Base-by-base conservation (phyloP, 192 early-diverging fungal species). In the Borealophlyctis nickersoniae region DNA sequence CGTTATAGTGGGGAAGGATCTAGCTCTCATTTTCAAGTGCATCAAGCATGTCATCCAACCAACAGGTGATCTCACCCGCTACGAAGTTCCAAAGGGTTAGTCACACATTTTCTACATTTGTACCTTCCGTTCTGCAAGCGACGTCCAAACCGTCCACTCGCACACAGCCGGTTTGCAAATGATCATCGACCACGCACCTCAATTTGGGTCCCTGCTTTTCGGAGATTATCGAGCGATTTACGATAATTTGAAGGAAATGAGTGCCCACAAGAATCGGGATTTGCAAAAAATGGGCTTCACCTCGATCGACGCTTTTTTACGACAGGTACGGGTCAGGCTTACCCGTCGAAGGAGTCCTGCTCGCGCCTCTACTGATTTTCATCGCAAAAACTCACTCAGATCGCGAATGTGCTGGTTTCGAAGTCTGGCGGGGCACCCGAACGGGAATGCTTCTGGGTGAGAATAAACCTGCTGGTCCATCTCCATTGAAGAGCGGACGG, bases 31-130 rank as follows among this genome's bases (percentile, higher is more conserved):
- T 30, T 63, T 63, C 51, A 52, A 55, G n/a, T 4, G 4, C 30
- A 23, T 36, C 11, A 63, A 26, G 11, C 48, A 63, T 30, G 59
- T 69, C 55, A 54, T 75, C 2, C 53, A 60, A 31, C 69, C 69
- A 3, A 24, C 67, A 5, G 68, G 71, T 13, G 66, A 75, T 60
- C 45, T 67, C 34, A 67, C 57, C 2, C 63, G 73, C n/a, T 75
- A 75, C 54, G 50, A 56, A 36, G 45, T 71, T 39, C 68, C 73
- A 16, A 67, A 33, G 36, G 60, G 71, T 73, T 1, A 0, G 19
- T 28, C n/a, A 26, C 26, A 29, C 49, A n/a, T 7, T 14, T 45
- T 7, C n/a, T n/a, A n/a, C n/a, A n/a, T n/a, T n/a, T n/a, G n/a
- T n/a, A n/a, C n/a, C n/a, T n/a, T n/a, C n/a, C n/a, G n/a, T n/a